Conservation (phyloP, 2,329 filamentous ascomycete species). For the Didymella lethalis region DNA sequence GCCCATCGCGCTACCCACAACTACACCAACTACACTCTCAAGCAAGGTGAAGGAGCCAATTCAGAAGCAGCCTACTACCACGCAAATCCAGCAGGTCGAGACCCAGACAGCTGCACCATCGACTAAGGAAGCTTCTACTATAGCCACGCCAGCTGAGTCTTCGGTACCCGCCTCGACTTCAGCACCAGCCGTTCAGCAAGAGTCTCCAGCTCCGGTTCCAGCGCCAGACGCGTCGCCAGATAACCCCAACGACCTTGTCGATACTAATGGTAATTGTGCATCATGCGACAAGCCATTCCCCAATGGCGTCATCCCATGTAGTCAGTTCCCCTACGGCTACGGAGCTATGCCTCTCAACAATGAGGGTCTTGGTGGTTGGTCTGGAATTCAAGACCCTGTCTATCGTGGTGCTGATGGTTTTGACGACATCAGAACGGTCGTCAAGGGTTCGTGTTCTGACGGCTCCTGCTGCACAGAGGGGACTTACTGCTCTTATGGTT, state of each 20-base stretch:
- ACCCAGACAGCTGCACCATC: neutral
- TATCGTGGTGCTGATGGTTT: constrained; percentile 51
- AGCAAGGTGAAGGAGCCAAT: constrained; percentile 9
- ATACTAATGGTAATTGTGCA: constrained; percentile 33
- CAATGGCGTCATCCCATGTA: constrained; percentile 75
- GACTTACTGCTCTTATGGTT: constrained; percentile 89
- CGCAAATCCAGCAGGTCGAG: constrained; percentile 10
- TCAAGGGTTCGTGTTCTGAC: constrained; percentile 62
- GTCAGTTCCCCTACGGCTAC: constrained; percentile 78
- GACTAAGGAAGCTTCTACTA: constrained; percentile 14
- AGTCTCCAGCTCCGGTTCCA: neutral
- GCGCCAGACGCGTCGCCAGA: constrained; percentile 23
- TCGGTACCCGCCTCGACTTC: neutral
- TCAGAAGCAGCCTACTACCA: constrained; percentile 9
- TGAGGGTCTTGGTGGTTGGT: constrained; percentile 77
- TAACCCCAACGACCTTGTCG: constrained; percentile 29
- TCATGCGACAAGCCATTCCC: constrained; percentile 77
- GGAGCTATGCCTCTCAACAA: constrained; percentile 77
- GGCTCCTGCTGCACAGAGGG: constrained; percentile 68
- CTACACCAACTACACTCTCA: constrained; percentile 22
- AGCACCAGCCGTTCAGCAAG: constrained; percentile 1
- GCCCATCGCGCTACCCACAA: constrained; percentile 29
- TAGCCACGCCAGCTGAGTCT: constrained; percentile 25
- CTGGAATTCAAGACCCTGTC: constrained; percentile 72
- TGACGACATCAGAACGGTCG: constrained; percentile 69